Evolutionary conservation across 495 filamentous ascomycete species (phyloP).

Genomic region (Neurospora sp.): DNA sequence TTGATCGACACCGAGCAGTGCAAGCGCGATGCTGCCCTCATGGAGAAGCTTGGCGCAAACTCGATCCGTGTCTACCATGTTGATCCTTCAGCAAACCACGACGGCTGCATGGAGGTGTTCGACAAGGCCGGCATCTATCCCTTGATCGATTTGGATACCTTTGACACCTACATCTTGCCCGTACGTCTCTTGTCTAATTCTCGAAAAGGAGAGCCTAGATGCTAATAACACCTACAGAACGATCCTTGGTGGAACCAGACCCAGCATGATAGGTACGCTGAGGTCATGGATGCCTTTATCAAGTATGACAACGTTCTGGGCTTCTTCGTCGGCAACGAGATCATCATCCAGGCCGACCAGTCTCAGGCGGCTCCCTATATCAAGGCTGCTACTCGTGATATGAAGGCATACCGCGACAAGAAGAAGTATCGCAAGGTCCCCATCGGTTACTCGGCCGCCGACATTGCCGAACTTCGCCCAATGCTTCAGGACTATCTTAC

Average conservation of each 20-base stretch:
- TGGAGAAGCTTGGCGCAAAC: conserved; percentile 74
- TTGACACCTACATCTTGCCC: conserved; percentile 65
- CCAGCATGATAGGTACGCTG: conserved; percentile 54
- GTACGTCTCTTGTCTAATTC: conserved; percentile 29
- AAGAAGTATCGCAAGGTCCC: conserved; percentile 79
- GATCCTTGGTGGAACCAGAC: conserved; percentile 58
- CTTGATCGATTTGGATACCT: conserved; percentile 77
- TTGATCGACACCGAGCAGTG: conserved; percentile 69
- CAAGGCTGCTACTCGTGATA: conserved; percentile 68
- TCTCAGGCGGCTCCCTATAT: conserved; percentile 70
- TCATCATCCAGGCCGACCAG: conserved; percentile 50
- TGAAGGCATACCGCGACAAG: conserved; percentile 69
- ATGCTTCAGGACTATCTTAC: conserved; percentile 85
- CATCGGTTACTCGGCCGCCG: conserved; percentile 83
- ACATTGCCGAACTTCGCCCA: conserved; percentile 70
- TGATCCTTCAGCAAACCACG: conserved; percentile 56
- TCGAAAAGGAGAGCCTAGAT: conserved; percentile 4
- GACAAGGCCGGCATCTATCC: conserved; percentile 67
- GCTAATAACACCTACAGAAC: conserved; percentile 23
- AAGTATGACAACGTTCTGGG: conserved; percentile 70
- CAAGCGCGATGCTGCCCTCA: conserved; percentile 61
- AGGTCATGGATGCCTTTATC: conserved; percentile 71
- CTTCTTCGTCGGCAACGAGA: conserved; percentile 83
- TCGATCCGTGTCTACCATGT: conserved; percentile 87
- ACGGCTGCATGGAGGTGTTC: conserved; percentile 61